phyloP scores from a whole-genome alignment of 805 yeast species.

The Torulaspora delbrueckii region DNA sequence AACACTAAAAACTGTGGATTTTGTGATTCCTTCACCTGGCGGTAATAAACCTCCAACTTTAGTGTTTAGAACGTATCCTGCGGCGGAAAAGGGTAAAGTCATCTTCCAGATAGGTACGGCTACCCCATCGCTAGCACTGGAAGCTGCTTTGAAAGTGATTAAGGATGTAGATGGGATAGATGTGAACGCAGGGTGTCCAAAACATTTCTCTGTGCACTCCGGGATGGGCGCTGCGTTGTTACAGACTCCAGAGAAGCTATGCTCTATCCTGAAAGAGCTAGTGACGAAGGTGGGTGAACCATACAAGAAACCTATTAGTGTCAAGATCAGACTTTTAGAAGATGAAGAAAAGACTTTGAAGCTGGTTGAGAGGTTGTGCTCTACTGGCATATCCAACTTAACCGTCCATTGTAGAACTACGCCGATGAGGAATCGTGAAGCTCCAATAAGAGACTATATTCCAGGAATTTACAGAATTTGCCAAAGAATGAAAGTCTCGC shows the following conservation, averaged over 20 bases:
- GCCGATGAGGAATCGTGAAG: slow-evolving; percentile 81
- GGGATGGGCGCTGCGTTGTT: slow-evolving; percentile 98
- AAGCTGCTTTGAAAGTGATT: slow-evolving; percentile 79
- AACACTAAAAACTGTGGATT: slow-evolving; percentile 57
- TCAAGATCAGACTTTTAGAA: slow-evolving; percentile 78
- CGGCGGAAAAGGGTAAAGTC: slow-evolving; percentile 55
- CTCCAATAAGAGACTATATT: slow-evolving; percentile 69
- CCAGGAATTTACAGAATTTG: slow-evolving; percentile 59
- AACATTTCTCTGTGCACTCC: slow-evolving; percentile 86
- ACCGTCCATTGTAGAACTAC: slow-evolving; percentile 91
- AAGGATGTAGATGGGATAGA: slow-evolving; percentile 89
- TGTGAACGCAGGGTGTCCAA: slow-evolving; percentile 95
- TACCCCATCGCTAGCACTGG: slow-evolving; percentile 75
- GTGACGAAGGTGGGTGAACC: slow-evolving; percentile 82
- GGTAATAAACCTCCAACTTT: slow-evolving; percentile 48
- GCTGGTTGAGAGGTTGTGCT: slow-evolving; percentile 52
- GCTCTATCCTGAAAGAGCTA: slow-evolving; percentile 58
- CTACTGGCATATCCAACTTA: slow-evolving; percentile 79
- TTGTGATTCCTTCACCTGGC: slow-evolving; percentile 35
- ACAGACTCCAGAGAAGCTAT: slow-evolving; percentile 72
- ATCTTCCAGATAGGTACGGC: slow-evolving; percentile 92
- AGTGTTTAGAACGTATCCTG: slow-evolving; percentile 69
- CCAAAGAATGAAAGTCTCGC: slow-evolving; percentile 54
- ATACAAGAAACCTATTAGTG: slow-evolving; percentile 73
- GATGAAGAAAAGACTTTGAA: slow-evolving; percentile 53